Evolutionary conservation across 2,329 filamentous ascomycete genomes (phyloP), one percentile per base, ranked within the genome.

Genomic region (Cladosporium halotolerans): DNA sequence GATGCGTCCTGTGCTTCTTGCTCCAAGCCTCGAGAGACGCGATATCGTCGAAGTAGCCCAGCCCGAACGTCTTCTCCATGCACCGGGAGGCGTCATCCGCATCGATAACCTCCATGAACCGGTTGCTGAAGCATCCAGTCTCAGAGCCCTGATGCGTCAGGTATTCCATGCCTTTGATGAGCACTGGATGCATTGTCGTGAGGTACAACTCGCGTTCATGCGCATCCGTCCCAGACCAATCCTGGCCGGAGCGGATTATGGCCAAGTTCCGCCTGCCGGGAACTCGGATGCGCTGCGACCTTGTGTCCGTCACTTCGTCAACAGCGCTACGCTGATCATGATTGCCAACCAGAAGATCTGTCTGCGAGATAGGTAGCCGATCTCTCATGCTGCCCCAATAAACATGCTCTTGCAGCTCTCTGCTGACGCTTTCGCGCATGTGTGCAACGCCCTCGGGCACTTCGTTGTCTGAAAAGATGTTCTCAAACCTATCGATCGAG

Each of bases 301-400:
- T 46, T 8, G 44, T 50, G 18, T 47, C 54, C 18, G 42, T 13
- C 3, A 38, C 5, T 28, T 36, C 11, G 1, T 3, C 16, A 36
- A 48, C 46, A 39, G 47, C 14, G 36, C 43, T 34, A 18, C 38
- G 14, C 28, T 36, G 23, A 36, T 23, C 28, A 39, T 16, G 58
- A 52, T 66, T 59, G 50, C 59, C n/a, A 66, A 58, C 47, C 2
- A 76, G 57, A 3, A 54, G 51, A 57, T 73, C 68, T 19, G 62
- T 68, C 57, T 76, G 73, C 5, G 68, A 62, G 2, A 61, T 60
- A 3, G 73, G 64, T 11, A 76, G 53, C 4, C 74, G 68, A 55
- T 76, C 73, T 11, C 73, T 66, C 72, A 75, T 74, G 57, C 71
- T 73, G 2, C 73, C 74, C 72, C 72, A 76, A 57, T 76, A 76